Evolutionary conservation across 257 asterid species (phyloP), one percentile per base, ranked within the genome.

Genomic region (Penstemon barbatus): DNA sequence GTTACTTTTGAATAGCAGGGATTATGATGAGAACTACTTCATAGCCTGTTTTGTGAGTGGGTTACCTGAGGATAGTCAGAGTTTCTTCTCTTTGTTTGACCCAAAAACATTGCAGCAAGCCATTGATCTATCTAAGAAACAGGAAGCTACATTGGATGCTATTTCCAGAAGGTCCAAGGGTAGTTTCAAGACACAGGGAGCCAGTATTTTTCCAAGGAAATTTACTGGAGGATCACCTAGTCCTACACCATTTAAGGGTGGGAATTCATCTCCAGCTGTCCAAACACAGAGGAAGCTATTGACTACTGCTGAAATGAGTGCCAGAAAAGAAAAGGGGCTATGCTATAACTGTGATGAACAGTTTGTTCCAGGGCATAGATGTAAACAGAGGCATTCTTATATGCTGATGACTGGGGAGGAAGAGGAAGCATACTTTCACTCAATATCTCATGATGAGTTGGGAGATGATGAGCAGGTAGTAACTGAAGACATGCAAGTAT

Each of bases 271-370:
- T 4, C 11, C 15, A 0, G 10, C 8, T 2, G 2, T 0, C 2
- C 25, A 19, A 1, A 18, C 50, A 15, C 7, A 10, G 1, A 19
- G 41, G 5, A 61, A 61, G 11, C 41, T 11, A n/a, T 13, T 61
- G 6, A 40, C 38, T 8, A 18, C 19, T 12, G 58, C 10, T 0
- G 64, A 58, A 6, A 58, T 38, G 15, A 45, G 38, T 1, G 49
- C 11, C 0, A 18, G 41, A 12, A 61, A 51, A 10, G 18, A 13
- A 37, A 61, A 61, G n/a, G 51, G 67, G 1, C 18, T 62, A 1
- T 62, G 67, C 6, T 62, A 12, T 4, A 62, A 62, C 12, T 62
- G 67, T 62, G 67, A 62, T 18, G 67, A 62, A 7, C 39, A n/a
- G 0, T 61, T 12, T 42, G 0, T 7, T 0, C 13, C 6, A 36